phyloP scores from a whole-genome alignment of 495 filamentous ascomycete species.

The Penicillium argentinense region DNA sequence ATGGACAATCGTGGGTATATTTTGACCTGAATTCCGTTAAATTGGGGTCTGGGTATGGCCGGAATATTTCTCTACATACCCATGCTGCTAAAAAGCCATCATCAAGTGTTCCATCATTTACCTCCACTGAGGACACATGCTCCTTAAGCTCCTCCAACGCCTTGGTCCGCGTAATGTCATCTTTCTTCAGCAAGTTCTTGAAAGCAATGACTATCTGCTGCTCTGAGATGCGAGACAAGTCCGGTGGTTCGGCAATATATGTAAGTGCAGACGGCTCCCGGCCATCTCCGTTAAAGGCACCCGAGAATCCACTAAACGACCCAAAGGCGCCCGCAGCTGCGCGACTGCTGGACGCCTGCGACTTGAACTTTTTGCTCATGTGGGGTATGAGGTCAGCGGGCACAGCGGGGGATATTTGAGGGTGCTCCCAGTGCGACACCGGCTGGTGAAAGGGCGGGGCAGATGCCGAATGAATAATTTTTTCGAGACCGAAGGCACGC shows the following conservation, averaged over 20 bases:
- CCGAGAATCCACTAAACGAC: slow-evolving; percentile 45
- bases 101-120: slow-evolving; percentile 57
- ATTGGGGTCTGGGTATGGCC: slow-evolving; percentile 14
- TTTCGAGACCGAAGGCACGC: neutral
- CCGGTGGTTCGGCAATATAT: slow-evolving; percentile 81
- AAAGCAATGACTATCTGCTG: slow-evolving; percentile 81
- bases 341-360: slow-evolving; percentile 70
- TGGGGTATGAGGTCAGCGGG: slow-evolving; percentile 43
- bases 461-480: too few species aligned
- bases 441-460: too few species aligned
- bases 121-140: slow-evolving; percentile 52
- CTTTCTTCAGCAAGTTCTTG: slow-evolving; percentile 90
- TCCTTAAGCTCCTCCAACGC: slow-evolving; percentile 81
- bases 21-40: slow-evolving; percentile 59
- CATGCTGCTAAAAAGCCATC: slow-evolving; percentile 80
- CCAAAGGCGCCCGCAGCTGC: slow-evolving; percentile 54
- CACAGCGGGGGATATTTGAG: slow-evolving; percentile 21
- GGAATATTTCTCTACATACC: slow-evolving; percentile 57
- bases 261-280: slow-evolving; percentile 63
- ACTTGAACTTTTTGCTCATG: slow-evolving; percentile 71
- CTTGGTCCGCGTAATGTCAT: slow-evolving; percentile 89
- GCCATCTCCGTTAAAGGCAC: slow-evolving; percentile 46
- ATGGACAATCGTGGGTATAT: slow-evolving; percentile 86
- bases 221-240: slow-evolving; percentile 74
- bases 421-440: slow-evolving; percentile 5